Conservation (phyloP, 805 yeast genomes). For the Ogataea pini region DNA sequence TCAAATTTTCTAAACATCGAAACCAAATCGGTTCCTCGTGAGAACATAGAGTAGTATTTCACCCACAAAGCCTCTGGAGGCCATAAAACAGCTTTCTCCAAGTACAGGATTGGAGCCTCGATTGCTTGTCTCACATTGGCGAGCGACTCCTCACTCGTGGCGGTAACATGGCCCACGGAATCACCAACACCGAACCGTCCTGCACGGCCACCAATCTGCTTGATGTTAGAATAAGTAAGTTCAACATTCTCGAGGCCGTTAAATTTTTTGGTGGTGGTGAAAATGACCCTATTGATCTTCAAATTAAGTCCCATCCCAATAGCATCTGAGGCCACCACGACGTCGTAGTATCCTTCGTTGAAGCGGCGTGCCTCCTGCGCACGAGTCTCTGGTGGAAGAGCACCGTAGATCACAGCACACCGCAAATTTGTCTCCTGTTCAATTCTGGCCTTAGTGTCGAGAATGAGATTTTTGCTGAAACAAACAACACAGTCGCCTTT, state of each 20-base stretch:
- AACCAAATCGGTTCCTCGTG: conserved; percentile 47
- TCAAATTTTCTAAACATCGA: conserved; percentile 52
- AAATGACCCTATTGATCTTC: conserved; percentile 77
- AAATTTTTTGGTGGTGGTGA: conserved; percentile 66
- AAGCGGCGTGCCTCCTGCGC: conserved; percentile 78
- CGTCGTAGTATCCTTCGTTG: conserved; percentile 75
- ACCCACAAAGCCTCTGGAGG: conserved; percentile 77
- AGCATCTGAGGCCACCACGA: conserved; percentile 95
- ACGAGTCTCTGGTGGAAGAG: conserved; percentile 93
- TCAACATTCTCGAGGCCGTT: conserved; percentile 55
- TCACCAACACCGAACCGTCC: conserved; percentile 62
- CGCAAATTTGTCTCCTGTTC: conserved; percentile 61
- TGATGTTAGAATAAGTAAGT: conserved; percentile 66
- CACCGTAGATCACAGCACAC: conserved; percentile 93
- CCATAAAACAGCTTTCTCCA: conserved; percentile 70
- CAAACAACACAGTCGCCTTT: conserved; percentile 90
- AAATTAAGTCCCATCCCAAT: conserved; percentile 96
- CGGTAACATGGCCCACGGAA: conserved; percentile 53
- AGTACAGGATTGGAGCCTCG: conserved; percentile 49
- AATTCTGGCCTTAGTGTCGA: conserved; percentile 66
- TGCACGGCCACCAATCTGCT: conserved; percentile 96
- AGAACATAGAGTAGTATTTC: conserved; percentile 61
- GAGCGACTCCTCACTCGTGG: conserved; percentile 48
- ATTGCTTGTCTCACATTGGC: conserved; percentile 48
- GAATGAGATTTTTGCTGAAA: conserved; percentile 73